A percentile compares a stretch with the other conserved stretches of the same genome.
Conservation (phyloP, 495 filamentous ascomycete genomes). For the Penicillium macrosclerotiorum region DNA sequence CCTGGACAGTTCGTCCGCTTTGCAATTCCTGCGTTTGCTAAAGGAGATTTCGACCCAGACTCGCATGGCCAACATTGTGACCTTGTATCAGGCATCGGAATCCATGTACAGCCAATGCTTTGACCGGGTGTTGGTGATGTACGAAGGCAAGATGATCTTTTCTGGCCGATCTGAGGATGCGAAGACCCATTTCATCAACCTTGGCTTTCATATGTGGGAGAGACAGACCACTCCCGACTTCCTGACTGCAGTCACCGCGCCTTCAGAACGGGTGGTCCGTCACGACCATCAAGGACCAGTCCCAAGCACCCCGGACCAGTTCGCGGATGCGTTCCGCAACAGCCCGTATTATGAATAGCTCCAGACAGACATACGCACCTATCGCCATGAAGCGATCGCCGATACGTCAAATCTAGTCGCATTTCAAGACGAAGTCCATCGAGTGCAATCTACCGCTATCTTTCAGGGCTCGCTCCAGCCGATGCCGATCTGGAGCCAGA, state of each 20-base stretch:
- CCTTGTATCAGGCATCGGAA: constrained; percentile 58
- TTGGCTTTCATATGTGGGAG: constrained; percentile 60
- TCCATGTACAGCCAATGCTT: constrained; percentile 56
- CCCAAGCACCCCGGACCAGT: constrained; percentile 37
- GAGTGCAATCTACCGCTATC: constrained; percentile 7
- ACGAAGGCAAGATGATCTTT: constrained; percentile 59
- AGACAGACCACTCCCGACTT: constrained; percentile 65
- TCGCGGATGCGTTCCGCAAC: constrained; percentile 35
- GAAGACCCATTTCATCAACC: constrained; percentile 57
- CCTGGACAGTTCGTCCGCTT: too few relatives aligned
- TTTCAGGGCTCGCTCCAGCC: too few relatives aligned
- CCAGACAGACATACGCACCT: too few relatives aligned
- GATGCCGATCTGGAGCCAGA: too few relatives aligned
- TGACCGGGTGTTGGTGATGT: constrained; percentile 66
- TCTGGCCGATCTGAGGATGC: constrained; percentile 56
- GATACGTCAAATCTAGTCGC: too few relatives aligned
- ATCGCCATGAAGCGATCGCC: too few relatives aligned
- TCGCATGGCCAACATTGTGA: too few relatives aligned
- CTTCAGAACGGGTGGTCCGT: constrained; percentile 52
- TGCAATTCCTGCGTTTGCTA: too few relatives aligned
- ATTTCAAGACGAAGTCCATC: too few relatives aligned
- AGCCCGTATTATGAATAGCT: too few relatives aligned
- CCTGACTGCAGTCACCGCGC: constrained; percentile 66
- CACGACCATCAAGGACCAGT: constrained; percentile 26
- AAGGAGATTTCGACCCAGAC: too few relatives aligned